phyloP scores from a whole-genome alignment of 192 early-diverging fungal genomes.

The Tieghemiomyces parasiticus region DNA sequence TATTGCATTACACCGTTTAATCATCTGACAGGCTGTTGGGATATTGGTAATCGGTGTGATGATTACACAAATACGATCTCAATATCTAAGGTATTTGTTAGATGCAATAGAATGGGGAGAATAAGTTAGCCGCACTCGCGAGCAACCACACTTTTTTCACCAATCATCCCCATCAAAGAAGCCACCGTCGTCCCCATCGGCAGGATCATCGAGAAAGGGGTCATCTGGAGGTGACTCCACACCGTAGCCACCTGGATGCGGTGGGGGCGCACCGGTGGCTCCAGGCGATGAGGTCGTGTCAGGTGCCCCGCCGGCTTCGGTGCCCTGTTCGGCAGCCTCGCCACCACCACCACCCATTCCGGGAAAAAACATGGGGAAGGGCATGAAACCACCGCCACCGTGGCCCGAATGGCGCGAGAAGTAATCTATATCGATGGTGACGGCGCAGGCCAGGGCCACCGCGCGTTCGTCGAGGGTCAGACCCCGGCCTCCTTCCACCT shows the following conservation, averaged over 20 bases:
- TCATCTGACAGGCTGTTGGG: neutral
- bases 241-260: neutral
- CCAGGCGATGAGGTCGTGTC: no score
- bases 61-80: neutral
- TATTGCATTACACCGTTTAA: neutral
- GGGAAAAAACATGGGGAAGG: constrained; percentile 11
- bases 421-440: constrained; percentile 82
- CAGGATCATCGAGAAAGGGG: constrained; percentile 1
- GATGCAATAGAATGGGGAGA: neutral
- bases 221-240: neutral
- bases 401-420: constrained; percentile 55
- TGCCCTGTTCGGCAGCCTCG: neutral
- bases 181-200: neutral
- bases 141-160: neutral
- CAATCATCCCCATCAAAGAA: neutral
- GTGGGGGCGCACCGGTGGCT: no score
- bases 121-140: neutral
- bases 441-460: constrained; percentile 61
- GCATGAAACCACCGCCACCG: constrained; percentile 16
- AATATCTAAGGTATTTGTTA: neutral
- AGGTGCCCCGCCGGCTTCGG: neutral
- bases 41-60: neutral
- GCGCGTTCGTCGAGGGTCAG: constrained; percentile 67
- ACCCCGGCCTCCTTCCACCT: no score
- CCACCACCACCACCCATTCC: neutral